phyloP scores from a whole-genome alignment of 2,329 filamentous ascomycete species.

The Penicillium sp. region DNA sequence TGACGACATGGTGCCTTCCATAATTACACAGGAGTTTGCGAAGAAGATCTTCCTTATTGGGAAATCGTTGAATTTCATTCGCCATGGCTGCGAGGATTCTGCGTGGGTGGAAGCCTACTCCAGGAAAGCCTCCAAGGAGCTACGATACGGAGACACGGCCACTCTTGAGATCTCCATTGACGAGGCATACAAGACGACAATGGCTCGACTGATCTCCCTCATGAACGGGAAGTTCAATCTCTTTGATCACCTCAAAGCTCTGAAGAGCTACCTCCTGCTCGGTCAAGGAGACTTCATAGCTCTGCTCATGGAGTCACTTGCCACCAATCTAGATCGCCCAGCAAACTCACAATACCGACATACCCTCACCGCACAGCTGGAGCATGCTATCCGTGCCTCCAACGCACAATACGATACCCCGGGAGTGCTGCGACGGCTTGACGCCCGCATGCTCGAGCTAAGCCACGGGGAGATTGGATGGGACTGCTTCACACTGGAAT shows the following conservation, averaged over 20 bases:
- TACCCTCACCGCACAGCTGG: conserved; percentile 93
- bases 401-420: conserved; percentile 94
- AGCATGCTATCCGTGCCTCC: conserved; percentile 93
- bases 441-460: conserved; percentile 96
- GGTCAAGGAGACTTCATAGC: conserved; percentile 98
- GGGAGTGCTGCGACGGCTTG: conserved; percentile 84
- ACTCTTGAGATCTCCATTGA: conserved; percentile 91
- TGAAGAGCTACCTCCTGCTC: conserved; percentile 92
- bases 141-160: conserved; percentile 88
- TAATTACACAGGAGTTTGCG: conserved; percentile 88
- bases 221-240: conserved; percentile 95
- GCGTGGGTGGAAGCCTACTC: conserved; percentile 96
- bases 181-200: conserved; percentile 95
- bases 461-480: conserved; percentile 96
- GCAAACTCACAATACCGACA: conserved; percentile 97
- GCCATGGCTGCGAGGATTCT: conserved; percentile 89
- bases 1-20: conserved; percentile 82
- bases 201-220: conserved; percentile 86
- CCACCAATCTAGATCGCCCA: conserved; percentile 86
- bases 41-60: conserved; percentile 96
- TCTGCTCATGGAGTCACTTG: conserved; percentile 91
- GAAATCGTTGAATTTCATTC: conserved; percentile 96
- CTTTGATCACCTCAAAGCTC: conserved; percentile 82
- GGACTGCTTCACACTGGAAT: conserved; percentile 98
- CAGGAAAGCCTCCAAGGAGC: conserved; percentile 83